Evolutionary conservation across 371 early-diverging fungal genomes (phyloP), one percentile per base, ranked within the genome.

Genomic region (Conidiobolus incongruus): DNA sequence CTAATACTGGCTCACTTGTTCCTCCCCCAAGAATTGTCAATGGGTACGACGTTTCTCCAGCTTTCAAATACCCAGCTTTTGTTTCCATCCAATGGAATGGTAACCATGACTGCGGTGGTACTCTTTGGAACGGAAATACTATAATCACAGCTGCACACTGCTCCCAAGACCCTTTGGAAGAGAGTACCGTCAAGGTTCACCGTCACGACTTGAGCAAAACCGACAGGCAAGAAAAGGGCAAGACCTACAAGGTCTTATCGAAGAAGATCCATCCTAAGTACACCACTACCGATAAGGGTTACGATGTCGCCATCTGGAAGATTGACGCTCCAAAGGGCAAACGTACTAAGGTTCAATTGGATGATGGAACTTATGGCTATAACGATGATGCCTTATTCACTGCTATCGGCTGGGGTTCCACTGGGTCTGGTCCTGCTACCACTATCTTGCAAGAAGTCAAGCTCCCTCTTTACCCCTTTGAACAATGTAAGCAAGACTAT

Each of bases 401-500:
- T 38, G 39, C 39, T 3, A 11, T 38, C 5, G 39, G 39, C 2
- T 38, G 39, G 39, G 39, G 39, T 12, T 5, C 5, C 11, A n/a
- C n/a, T n/a, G n/a, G n/a, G n/a, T n/a, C n/a, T n/a, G n/a, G n/a
- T n/a, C n/a, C n/a, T n/a, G n/a, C 39, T 22, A 3, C 8, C 26
- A 7, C 39, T 12, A 38, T 12, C n/a, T 19, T 38, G 8, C 4
- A 38, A 12, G 15, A 38, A n/a, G 23, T 38, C 15, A 23, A 3
- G 4, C 4, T 38, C 26, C 39, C 39, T 11, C 10, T 38, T 2
- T 4, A 5, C 4, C 10, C 10, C 15, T n/a, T 7, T 23, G 12
- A 20, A 6, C 11, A 12, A 12, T 38, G 39, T 38, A 38, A 43
- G 8, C 5, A 48, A 13, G 58, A 41, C 22, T 50, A 61, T 6